A percentile compares a stretch with the other conserved stretches of the same genome.
These are phyloP conservation scores for Aspergillus nanangensis DNA, from an alignment of 495 filamentous ascomycete species.

Conservation along the genomic window DNA sequence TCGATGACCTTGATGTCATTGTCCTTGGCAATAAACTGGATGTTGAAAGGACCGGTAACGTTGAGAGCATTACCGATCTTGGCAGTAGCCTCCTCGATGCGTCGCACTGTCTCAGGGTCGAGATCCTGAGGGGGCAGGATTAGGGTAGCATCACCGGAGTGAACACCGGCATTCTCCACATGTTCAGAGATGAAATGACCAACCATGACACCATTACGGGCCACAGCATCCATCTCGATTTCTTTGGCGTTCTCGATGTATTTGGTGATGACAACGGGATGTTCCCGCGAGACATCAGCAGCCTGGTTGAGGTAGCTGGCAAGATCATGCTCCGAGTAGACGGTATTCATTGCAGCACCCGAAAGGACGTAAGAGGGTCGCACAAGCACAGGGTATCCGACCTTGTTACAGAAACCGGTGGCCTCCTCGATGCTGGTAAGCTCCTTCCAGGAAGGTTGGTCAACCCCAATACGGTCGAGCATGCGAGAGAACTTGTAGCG, in stretches of 20 bases:
- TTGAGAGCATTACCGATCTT: conserved; percentile 96
- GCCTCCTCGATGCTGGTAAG: conserved; percentile 88
- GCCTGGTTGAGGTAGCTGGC: conserved; percentile 89
- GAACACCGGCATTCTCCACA: conserved; percentile 94
- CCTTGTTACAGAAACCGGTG: conserved; percentile 77
- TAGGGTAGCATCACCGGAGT: conserved; percentile 95
- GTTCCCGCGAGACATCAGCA: conserved; percentile 86
- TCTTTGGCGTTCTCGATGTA: conserved; percentile 98
- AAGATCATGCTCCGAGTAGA: conserved; percentile 84
- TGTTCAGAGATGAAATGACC: conserved; percentile 95
- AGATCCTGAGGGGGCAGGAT: conserved; percentile 97
- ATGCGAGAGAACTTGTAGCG: conserved; percentile 99
- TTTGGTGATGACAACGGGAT: conserved; percentile 98
- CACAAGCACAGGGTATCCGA: conserved; percentile 90
- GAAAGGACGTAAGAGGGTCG: conserved; percentile 97
- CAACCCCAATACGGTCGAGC: conserved; percentile 87
- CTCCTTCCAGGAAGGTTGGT: conserved; percentile 97
- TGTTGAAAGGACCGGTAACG: conserved; percentile 96
- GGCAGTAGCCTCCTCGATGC: conserved; percentile 90
- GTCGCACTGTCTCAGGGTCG: conserved; percentile 77
- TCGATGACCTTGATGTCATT: conserved; percentile 99
- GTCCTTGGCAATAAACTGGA: conserved; percentile 99
- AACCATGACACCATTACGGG: conserved; percentile 79
- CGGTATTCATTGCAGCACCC: conserved; percentile 98
- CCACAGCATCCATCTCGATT: conserved; percentile 96